Evolutionary conservation across 306 rosid species (phyloP), one percentile per base, ranked within the genome.

Genomic region (Casuarina equisetifolia): DNA sequence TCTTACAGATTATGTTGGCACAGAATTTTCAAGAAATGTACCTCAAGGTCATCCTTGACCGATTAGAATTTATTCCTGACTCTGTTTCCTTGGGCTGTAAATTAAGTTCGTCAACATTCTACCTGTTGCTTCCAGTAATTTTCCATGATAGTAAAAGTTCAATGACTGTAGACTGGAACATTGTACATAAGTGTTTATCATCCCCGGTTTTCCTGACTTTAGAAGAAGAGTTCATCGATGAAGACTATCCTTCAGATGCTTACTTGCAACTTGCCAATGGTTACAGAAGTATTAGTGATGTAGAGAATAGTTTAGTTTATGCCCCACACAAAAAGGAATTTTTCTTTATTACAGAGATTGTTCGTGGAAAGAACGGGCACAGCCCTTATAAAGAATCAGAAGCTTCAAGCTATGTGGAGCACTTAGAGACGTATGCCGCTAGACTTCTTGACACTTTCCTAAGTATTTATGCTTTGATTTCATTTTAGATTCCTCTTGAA

Each of bases 11-110:
- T 72, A 75, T 64, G 82, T 83, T 85, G 85, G 97, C 98, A 35
- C 86, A 91, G 77, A 78, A 79, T n/a, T 92, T 95, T 85, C 98
- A 95, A 84, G 96, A 92, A 85, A 92, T 92, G 97, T 92, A 85
- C 80, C 97, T 92, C 70, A 95, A 89, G 88, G 74, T 92, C 85
- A 85, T 89, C 72, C 95, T 95, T 74, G 97, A 95, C 58, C 89
- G 98, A 83, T 70, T 36, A 70, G 90, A 92, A 80, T 95, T 92
- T 78, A 76, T 81, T 82, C 74, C 87, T 5, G 89, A 89, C 66
- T 82, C 62, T 76, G 91, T 95, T 84, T 82, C 86, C 63, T 79
- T 95, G 90, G 90, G 92, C 81, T 54, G 73, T 68, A 68, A 69
- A 51, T 64, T 79, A 61, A 84, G 76, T 84, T 50, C 92, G 9